Conservation (phyloP, 1,284 basidiomycete genomes). For the Neonothopanus nambi region DNA sequence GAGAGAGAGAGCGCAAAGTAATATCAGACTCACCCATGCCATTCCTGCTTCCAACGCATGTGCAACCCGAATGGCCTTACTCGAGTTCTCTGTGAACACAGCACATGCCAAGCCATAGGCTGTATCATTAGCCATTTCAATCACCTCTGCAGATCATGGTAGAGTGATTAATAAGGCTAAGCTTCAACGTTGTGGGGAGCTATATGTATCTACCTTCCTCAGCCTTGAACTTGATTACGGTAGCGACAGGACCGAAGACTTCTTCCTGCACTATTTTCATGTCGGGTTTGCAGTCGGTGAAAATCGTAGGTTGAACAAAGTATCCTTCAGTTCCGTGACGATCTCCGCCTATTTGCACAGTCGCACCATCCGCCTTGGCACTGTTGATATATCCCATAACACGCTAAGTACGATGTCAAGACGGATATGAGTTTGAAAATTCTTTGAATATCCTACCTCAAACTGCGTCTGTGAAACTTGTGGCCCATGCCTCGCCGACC, state of each 20-base stretch:
- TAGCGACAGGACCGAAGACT: slow-evolving; percentile 86
- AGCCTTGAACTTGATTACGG: slow-evolving; percentile 70
- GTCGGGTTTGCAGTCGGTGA: slow-evolving; percentile 72
- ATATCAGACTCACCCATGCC: slow-evolving; percentile 44
- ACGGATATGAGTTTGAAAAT: not conserved
- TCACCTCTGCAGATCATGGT: slow-evolving; percentile 45
- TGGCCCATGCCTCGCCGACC: slow-evolving; percentile 80
- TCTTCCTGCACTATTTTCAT: slow-evolving; percentile 91
- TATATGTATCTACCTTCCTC: slow-evolving; percentile 44
- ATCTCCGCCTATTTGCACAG: slow-evolving; percentile 73
- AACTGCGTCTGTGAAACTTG: slow-evolving; percentile 77
- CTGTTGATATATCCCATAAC: slow-evolving; percentile 86
- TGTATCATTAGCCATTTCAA: slow-evolving; percentile 80
- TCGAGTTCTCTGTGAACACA: slow-evolving; percentile 75
- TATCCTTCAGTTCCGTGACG: slow-evolving; percentile 73
- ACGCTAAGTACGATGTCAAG: slow-evolving; percentile 39
- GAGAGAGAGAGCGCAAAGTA: not conserved
- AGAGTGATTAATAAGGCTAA: slow-evolving; percentile 10
- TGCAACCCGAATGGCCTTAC: slow-evolving; percentile 65
- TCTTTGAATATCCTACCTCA: slow-evolving; percentile 43
- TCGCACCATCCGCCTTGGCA: slow-evolving; percentile 85
- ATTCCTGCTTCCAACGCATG: slow-evolving; percentile 76
- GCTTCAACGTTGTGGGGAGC: not conserved
- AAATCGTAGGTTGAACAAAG: slow-evolving; percentile 82
- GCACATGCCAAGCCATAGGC: slow-evolving; percentile 82